These are phyloP conservation scores for Leptodermis oblonga DNA, from an alignment of 257 asterid genomes.

Conservation along the genomic window DNA sequence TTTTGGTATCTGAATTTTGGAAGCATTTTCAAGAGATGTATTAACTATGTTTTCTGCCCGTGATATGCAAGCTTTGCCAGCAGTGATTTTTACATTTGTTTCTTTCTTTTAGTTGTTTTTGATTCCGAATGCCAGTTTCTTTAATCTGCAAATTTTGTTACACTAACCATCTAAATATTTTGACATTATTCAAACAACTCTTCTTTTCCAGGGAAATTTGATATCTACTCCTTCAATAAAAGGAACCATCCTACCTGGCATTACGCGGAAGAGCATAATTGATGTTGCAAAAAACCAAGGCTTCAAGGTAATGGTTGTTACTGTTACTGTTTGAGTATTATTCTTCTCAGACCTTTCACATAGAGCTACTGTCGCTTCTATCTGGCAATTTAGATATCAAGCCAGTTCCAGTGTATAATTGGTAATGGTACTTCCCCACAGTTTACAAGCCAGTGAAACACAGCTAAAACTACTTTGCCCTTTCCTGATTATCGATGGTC, in stretches of 20 bases:
- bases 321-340: neutral
- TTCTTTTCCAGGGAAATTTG: conserved; percentile 31
- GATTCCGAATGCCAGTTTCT: neutral
- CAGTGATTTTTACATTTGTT: neutral
- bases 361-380: neutral
- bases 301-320: conserved; percentile 41
- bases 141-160: neutral
- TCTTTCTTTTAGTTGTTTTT: neutral
- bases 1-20: neutral
- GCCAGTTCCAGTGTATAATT: neutral
- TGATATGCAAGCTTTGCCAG: neutral
- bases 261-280: conserved; percentile 46
- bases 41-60: neutral
- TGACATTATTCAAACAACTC: conserved; percentile 1
- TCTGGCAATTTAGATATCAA: neutral
- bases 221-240: conserved; percentile 40
- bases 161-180: neutral
- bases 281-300: conserved; percentile 27
- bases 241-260: conserved; percentile 51
- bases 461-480: neutral
- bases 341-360: neutral
- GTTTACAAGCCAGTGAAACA: neutral
- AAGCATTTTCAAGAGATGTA: neutral
- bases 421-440: neutral
- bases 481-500: neutral